A percentile compares a stretch with the other conserved stretches of the same genome.
Evolutionary conservation across 306 rosid genomes (phyloP).

Genomic region (Potentilla sterilis): DNA sequence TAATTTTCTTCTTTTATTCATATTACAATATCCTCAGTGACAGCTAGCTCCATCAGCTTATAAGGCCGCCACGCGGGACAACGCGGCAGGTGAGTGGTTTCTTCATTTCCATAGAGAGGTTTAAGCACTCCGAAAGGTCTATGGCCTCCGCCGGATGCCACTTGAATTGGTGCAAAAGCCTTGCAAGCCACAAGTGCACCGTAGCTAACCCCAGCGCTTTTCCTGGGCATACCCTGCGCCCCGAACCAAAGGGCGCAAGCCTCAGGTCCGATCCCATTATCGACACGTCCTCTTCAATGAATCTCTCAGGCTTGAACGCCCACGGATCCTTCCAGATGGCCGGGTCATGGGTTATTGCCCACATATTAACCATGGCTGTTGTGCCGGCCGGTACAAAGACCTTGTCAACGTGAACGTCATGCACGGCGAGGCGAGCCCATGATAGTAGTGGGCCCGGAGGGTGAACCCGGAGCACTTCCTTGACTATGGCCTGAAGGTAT

Average conservation of each 20-base stretch:
- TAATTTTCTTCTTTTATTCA: not conserved
- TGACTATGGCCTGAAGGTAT: conserved; percentile 74
- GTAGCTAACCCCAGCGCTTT: conserved; percentile 68
- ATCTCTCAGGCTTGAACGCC: conserved; percentile 67
- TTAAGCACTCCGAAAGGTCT: conserved; percentile 71
- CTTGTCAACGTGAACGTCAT: conserved; percentile 65
- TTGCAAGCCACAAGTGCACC: conserved; percentile 75
- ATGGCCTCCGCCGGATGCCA: conserved; percentile 58
- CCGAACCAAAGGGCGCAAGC: conserved; percentile 87
- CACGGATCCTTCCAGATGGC: conserved; percentile 72
- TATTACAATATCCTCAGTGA: not conserved
- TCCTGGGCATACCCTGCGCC: conserved; percentile 81
- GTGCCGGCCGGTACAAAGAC: conserved; percentile 77
- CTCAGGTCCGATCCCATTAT: conserved; percentile 75
- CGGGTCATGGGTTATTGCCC: conserved; percentile 84
- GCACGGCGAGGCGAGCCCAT: conserved; percentile 81
- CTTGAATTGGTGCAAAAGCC: conserved; percentile 50
- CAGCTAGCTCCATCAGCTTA: not conserved
- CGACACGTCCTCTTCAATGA: conserved; percentile 53
- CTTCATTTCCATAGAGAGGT: conserved; percentile 78
- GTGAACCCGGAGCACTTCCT: conserved; percentile 79
- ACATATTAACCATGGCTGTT: conserved; percentile 91
- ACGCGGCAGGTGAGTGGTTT: conserved; percentile 44
- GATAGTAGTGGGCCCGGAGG: conserved; percentile 95
- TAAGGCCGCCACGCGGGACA: conserved; percentile 16